Evolutionary conservation across 2,329 filamentous ascomycete genomes (phyloP).

Genomic region (Intubia oerlemansii): DNA sequence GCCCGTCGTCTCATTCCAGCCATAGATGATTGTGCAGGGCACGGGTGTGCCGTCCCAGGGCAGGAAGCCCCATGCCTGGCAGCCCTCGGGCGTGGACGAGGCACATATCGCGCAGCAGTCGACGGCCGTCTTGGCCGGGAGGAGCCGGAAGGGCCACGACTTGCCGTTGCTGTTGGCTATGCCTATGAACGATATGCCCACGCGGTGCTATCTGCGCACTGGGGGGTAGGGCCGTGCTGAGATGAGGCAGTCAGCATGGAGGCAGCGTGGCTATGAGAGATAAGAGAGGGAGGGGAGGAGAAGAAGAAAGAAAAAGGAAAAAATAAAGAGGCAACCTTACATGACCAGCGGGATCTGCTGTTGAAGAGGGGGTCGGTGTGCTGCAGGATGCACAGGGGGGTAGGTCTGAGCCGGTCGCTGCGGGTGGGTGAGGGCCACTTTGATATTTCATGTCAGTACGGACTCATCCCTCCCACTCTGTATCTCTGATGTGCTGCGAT

Average conservation of each 20-base stretch:
- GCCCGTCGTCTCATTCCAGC: slow-evolving; percentile 3
- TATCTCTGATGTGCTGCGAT: no score
- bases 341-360: no score
- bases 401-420: no score
- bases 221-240: background rate
- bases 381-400: no score
- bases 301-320: no score
- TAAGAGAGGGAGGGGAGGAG: background rate
- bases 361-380: background rate
- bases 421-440: no score
- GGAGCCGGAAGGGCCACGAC: slow-evolving; percentile 5
- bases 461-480: no score
- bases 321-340: no score
- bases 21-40: slow-evolving; percentile 6
- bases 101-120: slow-evolving; percentile 5
- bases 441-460: no score
- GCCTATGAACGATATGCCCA: slow-evolving; percentile 6
- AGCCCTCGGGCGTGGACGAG: slow-evolving; percentile 2
- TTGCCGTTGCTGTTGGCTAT: slow-evolving; percentile 1
- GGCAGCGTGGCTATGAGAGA: no score
- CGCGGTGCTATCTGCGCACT: background rate
- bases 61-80: slow-evolving; percentile 6
- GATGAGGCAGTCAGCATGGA: background rate
- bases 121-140: background rate
- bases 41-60: slow-evolving; percentile 6